A percentile compares a stretch with the other conserved stretches of the same genome.
Conservation (phyloP, 2,329 filamentous ascomycete species). For the Hypoxylon sp. region DNA sequence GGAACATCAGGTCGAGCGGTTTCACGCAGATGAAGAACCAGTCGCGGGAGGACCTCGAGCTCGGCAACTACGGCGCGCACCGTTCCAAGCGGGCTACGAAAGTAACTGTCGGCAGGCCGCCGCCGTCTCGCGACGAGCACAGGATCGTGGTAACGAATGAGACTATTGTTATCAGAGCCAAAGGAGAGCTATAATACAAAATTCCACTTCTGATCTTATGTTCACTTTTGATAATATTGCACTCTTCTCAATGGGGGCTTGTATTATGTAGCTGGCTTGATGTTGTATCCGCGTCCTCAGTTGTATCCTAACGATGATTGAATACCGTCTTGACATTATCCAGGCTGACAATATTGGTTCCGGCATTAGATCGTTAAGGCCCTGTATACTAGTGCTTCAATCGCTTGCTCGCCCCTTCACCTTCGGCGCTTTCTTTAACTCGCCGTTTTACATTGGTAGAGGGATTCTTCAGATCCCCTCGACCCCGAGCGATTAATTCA, state of each 20-base stretch:
- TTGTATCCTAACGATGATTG: too few relatives aligned
- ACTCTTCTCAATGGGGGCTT: constrained; percentile 15
- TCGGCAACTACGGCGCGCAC: constrained; percentile 35
- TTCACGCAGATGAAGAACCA: constrained; percentile 29
- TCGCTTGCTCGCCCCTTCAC: background rate
- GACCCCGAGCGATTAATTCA: background rate
- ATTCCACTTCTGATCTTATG: background rate
- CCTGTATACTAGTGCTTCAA: too few relatives aligned
- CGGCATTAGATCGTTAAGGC: too few relatives aligned
- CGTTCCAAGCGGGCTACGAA: constrained; percentile 24
- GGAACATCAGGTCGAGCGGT: constrained; percentile 26
- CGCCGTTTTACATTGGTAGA: background rate
- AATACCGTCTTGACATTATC: background rate
- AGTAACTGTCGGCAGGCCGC: constrained; percentile 29
- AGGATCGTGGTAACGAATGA: constrained; percentile 36
- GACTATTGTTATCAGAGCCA: constrained; percentile 32
- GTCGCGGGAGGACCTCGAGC: constrained; percentile 25
- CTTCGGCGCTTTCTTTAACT: background rate
- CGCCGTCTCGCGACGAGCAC: constrained; percentile 14
- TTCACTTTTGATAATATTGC: constrained; percentile 8
- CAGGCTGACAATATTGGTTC: too few relatives aligned
- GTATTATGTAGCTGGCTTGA: background rate
- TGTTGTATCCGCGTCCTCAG: background rate
- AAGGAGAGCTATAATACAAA: constrained; percentile 25
- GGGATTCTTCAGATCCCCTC: background rate